Percentiles rank a stretch among this genome's conserved stretches.
These are phyloP conservation scores for Mrakia gelida DNA, from an alignment of 768 basidiomycete species.

Conservation along the genomic window DNA sequence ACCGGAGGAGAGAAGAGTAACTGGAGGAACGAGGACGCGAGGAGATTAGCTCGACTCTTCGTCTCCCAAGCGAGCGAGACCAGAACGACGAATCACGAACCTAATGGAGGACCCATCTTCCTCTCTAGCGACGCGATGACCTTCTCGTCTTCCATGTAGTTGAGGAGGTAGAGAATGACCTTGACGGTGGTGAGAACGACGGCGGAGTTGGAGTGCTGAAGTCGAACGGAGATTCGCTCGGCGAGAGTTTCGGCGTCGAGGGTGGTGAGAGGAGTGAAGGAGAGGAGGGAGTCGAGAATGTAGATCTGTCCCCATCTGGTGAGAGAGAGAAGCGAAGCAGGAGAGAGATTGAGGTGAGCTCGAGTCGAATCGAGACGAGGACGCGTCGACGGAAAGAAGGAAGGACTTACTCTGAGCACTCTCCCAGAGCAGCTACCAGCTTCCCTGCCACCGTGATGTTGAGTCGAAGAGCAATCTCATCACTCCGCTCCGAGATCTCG, in stretches of 20 bases:
- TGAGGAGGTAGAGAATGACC: slow-evolving; percentile 87
- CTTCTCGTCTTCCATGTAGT: slow-evolving; percentile 90
- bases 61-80: background rate
- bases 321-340: background rate
- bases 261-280: slow-evolving; percentile 84
- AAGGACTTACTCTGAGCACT: slow-evolving; percentile 87
- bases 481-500: slow-evolving; percentile 93
- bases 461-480: slow-evolving; percentile 86
- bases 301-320: slow-evolving; percentile 97
- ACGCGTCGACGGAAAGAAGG: background rate
- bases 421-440: slow-evolving; percentile 80
- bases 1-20: slow-evolving; percentile 91
- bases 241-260: slow-evolving; percentile 88
- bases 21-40: slow-evolving; percentile 41
- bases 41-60: background rate
- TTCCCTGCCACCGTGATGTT: slow-evolving; percentile 84
- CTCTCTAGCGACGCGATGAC: slow-evolving; percentile 76
- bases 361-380: background rate
- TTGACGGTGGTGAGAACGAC: slow-evolving; percentile 99
- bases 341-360: background rate
- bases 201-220: slow-evolving; percentile 98
- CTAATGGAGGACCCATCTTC: slow-evolving; percentile 91
- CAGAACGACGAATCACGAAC: slow-evolving; percentile 37
- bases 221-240: slow-evolving; percentile 87
- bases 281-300: slow-evolving; percentile 86